Base-by-base conservation (phyloP, 345 rosid genomes). In the Sonneratia alba region DNA sequence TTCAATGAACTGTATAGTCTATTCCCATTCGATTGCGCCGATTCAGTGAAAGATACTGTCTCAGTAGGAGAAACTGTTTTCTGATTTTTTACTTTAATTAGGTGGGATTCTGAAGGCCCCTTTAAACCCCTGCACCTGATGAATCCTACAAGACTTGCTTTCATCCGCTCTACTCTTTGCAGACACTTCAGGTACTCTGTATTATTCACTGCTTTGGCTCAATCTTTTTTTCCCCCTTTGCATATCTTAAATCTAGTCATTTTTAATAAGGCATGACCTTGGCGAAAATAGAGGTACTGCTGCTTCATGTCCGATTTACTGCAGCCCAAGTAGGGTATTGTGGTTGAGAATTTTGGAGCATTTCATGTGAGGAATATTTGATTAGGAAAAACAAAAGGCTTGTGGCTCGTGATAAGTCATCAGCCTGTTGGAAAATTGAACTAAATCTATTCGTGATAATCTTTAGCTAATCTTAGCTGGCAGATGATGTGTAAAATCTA, bases 31-130 rank as follows among this genome's bases (percentile, higher is more conserved):
- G 57, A 15, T 3, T 51, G 11, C 3, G 57, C n/a, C n/a, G n/a
- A 18, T 51, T 51, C 57, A 1, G 21, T 18, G 21, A 22, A 57
- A 21, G 63, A 24, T 21, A 57, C 13, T n/a, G 63, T 21, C 32
- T n/a, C 15, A 2, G 63, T 7, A 57, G 11, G 6, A n/a, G 63
- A n/a, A 57, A 57, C 1, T 63, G 48, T 18, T 67, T 38, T 42
- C 32, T 19, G 48, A 38, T 2, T 43, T 11, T 68, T 16, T 3
- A 11, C 61, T 57, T 42, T 69, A 14, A 71, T 72, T 77, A 95
- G 99, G 98, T 95, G 98, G 99, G 96, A 90, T 81, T 76, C 87
- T 70, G 89, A 86, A 77, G 98, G 96, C 47, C 97, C 98, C 1
- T 95, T 89, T 74, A 92, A 87, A 71, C 98, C 98, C 1, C 82